Base-by-base conservation (phyloP, 108 stramenopile species). In the Cylindrotheca fusiformis region DNA sequence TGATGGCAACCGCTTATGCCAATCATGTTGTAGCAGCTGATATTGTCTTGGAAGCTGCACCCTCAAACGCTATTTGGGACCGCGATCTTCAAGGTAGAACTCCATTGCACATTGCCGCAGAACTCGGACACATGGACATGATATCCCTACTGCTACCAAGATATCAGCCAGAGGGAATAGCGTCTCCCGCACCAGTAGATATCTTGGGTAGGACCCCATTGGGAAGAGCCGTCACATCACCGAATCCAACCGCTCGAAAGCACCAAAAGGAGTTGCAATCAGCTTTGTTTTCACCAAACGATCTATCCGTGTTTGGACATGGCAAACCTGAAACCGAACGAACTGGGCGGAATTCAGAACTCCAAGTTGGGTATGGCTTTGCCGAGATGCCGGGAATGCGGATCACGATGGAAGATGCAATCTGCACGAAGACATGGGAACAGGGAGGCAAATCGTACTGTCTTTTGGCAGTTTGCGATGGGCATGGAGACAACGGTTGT, bases 381-480 rank as follows among this genome's bases (percentile, higher is more conserved):
- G 67, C 93, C 12, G 90, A 94, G 26, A 86, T 93, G 75, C 87
- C 87, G 12, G 96, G 96, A 22, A 75, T 60, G 45, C 80, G 96
- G 4, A 75, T 96, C 25, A 50, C 65, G 21, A 96, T 94, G 91
- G 96, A 97, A 68, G 96, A 97, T 79, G 92, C 92, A 2, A 67
- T 85, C 25, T 85, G 70, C 31, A 56, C 56, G 5, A 24, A 25
- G 25, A 33, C 55, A 52, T 58, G 78, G 53, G 61, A 55, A 48
- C 53, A 32, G 20, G 58, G 12, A 52, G 48, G 58, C 4, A 45
- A 22, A 32, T 45, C 45, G 22, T 56, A 54, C 53, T 69, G 48
- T 32, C 51, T 97, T 25, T 85, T 95, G 59, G 88, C 81, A 14
- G 93, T 97, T 6, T 97, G 95, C 65, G 96, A 97, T 72, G 96